Evolutionary conservation across 192 early-diverging fungal species (phyloP), one percentile per base, ranked within the genome.

Genomic region (Borealophlyctis nickersoniae): DNA sequence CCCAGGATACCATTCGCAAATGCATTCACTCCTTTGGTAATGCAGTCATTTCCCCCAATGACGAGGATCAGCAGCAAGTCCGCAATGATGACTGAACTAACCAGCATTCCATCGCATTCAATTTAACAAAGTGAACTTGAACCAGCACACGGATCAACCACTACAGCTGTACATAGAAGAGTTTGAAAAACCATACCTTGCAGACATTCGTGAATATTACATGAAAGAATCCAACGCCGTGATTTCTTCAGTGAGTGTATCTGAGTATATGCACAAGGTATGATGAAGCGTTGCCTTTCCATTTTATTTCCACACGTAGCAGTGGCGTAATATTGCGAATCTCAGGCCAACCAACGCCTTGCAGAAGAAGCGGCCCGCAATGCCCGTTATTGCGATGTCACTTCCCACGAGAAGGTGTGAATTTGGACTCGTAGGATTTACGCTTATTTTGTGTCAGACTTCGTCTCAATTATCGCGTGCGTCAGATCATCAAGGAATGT

Each of bases 121-220:
- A n/a, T n/a, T n/a, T n/a, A n/a, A n/a, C 11, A 28, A 62, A 86
- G 87, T 89, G 27, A 71, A 82, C 28, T 58, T 89, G 14, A 86
- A 86, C 63, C 72, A 73, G 30, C 82, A 82, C 56, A 82, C 79
- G 2, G 85, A 87, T 24, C 77, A 89, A 31, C 83, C 81, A 14
- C 69, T 88, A n/a, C 77, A 81, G 45, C 63, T 90, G 26, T 94
- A 94, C 60, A 79, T 88, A 24, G 86, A 91, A 52, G 85, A 88
- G 60, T 94, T 90, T 71, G 92, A 94, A 71, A 70, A 70, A 39
- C 79, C 83, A 3, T 91, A 89, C 58, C 62, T 94, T 31, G 74
- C 78, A 2, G 73, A 84, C 30, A 90, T 88, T 0, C 76, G 76
- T 49, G 58, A 56, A 7, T 94, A 91, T 70, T 92, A 94, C 74